Conservation (phyloP, 192 early-diverging fungal species). For the Pilaira anomala region DNA sequence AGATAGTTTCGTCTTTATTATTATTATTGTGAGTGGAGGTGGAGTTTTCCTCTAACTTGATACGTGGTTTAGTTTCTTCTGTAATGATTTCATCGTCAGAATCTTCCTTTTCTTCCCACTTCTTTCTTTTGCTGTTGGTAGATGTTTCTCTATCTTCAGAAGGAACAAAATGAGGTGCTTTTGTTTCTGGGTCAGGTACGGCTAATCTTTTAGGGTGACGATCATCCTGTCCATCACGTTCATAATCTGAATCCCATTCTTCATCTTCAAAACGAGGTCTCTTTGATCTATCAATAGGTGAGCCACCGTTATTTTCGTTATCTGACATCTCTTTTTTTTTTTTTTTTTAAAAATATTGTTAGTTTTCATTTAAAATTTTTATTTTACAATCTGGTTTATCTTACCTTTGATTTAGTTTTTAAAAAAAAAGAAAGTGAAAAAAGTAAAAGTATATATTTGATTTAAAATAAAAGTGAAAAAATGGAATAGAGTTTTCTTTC, state of each 20-base stretch:
- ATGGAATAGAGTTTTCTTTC: background rate
- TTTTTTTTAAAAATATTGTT: background rate
- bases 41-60: background rate
- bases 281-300: slow-evolving; percentile 36
- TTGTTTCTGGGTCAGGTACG: slow-evolving; percentile 36
- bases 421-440: background rate
- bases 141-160: slow-evolving; percentile 2
- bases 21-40: background rate
- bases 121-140: background rate
- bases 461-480: background rate
- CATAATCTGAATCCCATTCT: slow-evolving; percentile 25
- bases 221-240: slow-evolving; percentile 17
- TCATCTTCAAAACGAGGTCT: slow-evolving; percentile 33
- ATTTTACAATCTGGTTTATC: background rate
- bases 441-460: background rate
- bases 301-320: slow-evolving; percentile 17
- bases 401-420: background rate
- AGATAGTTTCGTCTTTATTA: slow-evolving; percentile 4
- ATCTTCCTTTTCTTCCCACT: slow-evolving; percentile 10
- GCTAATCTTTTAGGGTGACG: slow-evolving; percentile 32
- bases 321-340: slow-evolving; percentile 17
- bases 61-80: background rate
- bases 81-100: slow-evolving; percentile 15
- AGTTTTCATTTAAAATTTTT: background rate
- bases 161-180: slow-evolving; percentile 29